Base-by-base conservation (phyloP, 495 filamentous ascomycete genomes). In the Penicillium steckii region DNA sequence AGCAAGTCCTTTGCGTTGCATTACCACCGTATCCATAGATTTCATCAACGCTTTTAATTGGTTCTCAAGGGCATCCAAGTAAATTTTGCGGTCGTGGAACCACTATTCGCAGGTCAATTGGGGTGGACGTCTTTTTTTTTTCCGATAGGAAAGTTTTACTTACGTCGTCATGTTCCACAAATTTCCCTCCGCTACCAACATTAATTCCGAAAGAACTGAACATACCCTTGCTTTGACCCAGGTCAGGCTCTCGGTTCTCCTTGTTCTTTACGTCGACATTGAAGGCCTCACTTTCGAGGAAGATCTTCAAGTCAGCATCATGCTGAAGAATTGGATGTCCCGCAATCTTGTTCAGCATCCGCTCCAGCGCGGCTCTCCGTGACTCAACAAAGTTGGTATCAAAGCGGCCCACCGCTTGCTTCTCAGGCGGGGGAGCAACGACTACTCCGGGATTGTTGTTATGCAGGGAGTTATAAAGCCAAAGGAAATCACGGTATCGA, bases 241-340 rank as follows among this genome's bases (percentile, higher is more conserved):
- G 77, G 53, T 84, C 84, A 2, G 89, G 91, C 55, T 96, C 89
- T 63, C 89, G 85, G 38, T 94, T 86, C 68, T 97, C 95, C 71
- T 96, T 96, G 72, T 97, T 92, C 76, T 97, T 97, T 60, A 98
- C 85, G 69, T 98, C 94, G 18, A 95, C 80, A 61, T 89, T 96
- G 73, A 98, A 95, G 3, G 89, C 78, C 60, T 97, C 95, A 62
- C 91, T 96, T 69, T 98, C 94, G 2, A 98, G 76, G 67, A 98
- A 98, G 19, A 97, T 82, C 71, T 98, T 98, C 33, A 97, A 74
- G 61, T 98, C 94, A 1, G 79, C 85, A 60, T 98, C 94, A 61
- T 96, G 88, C 64, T 97, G 94, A 44, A 98, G 81, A 48, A 91
- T 88, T 23, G 91, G 87, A 68, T 98, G 94, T 8, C 82, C 80